Base-by-base conservation (phyloP, 805 yeast species). In the Lachancea nothofagi region DNA sequence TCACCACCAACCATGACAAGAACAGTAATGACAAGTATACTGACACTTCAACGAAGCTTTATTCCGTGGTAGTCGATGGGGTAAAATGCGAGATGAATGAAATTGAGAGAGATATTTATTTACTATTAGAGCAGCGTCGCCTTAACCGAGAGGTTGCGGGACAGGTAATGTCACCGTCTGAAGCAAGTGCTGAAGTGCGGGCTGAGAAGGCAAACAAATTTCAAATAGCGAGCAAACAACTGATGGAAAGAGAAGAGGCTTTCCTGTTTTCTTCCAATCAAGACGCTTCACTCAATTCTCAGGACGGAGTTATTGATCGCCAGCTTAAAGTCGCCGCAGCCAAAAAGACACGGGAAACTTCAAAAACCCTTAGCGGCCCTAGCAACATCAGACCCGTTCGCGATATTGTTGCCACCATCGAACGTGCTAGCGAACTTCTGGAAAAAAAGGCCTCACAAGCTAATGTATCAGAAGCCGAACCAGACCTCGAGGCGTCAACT, bases 381-480 rank as follows among this genome's bases (percentile, higher is more conserved):
- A 28, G 15, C 13, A 34, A 14, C 8, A 10, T 20, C 9, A 13
- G 21, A 20, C 38, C 38, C 3, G 38, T 34, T 17, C 10, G 29
- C 13, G 38, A 25, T 5, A 25, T 34, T 15, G 18, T 33, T 15
- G 37, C 37, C 7, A 33, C 26, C 14, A 33, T 33, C 18, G 37
- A 33, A 18, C 18, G 19, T 12, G 29, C 37, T 17, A 18, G n/a
- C n/a, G n/a, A n/a, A n/a, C n/a, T n/a, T n/a, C n/a, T n/a, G n/a
- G n/a, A n/a, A n/a, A n/a, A n/a, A n/a, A n/a, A n/a, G n/a, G n/a
- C n/a, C n/a, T n/a, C n/a, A n/a, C n/a, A n/a, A n/a, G n/a, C n/a
- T n/a, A n/a, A n/a, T n/a, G n/a, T n/a, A n/a, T n/a, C n/a, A n/a
- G n/a, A n/a, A n/a, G n/a, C n/a, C n/a, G n/a, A n/a, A n/a, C n/a